phyloP scores from a whole-genome alignment of 2,329 filamentous ascomycete genomes.

The Colletotrichum tropicale region DNA sequence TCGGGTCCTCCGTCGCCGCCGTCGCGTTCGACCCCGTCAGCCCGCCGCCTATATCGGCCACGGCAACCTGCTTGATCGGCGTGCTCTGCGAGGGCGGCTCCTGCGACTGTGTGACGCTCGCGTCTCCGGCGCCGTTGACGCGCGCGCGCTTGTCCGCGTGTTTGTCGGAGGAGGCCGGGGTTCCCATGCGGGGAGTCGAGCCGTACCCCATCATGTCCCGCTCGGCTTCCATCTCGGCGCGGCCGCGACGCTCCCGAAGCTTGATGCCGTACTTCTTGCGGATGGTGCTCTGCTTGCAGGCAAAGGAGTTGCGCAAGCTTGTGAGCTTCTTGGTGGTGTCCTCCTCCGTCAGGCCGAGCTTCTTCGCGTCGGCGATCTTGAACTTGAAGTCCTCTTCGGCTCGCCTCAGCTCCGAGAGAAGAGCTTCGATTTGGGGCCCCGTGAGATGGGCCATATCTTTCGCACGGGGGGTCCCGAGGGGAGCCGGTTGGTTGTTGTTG shows the following conservation, averaged over 20 bases:
- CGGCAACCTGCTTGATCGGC: constrained; percentile 27
- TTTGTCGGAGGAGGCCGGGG: neutral
- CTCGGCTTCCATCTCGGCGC: constrained; percentile 48
- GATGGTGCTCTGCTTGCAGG: constrained; percentile 60
- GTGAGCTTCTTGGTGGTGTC: constrained; percentile 32
- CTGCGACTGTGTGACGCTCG: neutral
- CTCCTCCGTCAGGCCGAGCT: neutral
- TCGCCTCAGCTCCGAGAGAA: constrained; percentile 41
- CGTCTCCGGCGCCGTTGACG: neutral
- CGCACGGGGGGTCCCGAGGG: neutral
- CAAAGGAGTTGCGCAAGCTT: constrained; percentile 55
- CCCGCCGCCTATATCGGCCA: constrained; percentile 40
- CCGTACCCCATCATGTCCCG: constrained; percentile 38
- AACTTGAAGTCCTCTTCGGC: constrained; percentile 32
- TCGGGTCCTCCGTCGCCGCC: constrained; percentile 41
- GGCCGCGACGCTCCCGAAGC: constrained; percentile 53
- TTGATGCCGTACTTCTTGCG: constrained; percentile 64
- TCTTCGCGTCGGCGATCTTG: neutral
- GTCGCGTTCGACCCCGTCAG: constrained; percentile 38
- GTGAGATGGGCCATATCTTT: constrained; percentile 14
- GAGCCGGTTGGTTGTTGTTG: neutral
- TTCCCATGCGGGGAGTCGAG: neutral
- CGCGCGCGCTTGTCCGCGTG: constrained; percentile 10
- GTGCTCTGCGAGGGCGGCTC: neutral
- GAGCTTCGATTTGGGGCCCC: neutral